Base-by-base conservation (phyloP, 1,284 basidiomycete genomes). In the Sphagnurus paluster region DNA sequence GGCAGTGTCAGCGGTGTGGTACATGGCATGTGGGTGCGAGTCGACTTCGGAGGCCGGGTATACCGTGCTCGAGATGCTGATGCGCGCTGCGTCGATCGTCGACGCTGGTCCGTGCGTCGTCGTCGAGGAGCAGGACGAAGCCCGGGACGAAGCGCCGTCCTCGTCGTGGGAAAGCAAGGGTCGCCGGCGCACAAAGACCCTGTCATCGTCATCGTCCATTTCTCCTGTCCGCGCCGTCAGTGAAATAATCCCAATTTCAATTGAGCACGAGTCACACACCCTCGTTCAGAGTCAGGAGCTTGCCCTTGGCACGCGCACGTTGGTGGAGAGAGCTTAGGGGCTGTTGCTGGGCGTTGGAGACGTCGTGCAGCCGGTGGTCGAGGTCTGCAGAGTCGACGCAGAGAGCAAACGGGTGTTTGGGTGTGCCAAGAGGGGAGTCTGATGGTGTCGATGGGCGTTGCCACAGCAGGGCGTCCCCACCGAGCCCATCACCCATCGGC, bases 11-110 rank as follows among this genome's bases (percentile, higher is more conserved):
- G 29, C 46, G 28, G 59, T 62, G 56, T 55, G 58, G 56, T 60
- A 64, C 48, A 62, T 60, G 9, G 63, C 56, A 42, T 63, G 65
- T 30, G 64, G 53, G 52, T 65, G 60, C 5, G 68, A 65, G n/a
- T 63, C 57, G 13, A 57, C 55, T 20, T 64, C 62, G 38, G 64
- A 62, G 24, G 60, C 46, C 23, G 66, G 64, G 50, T 75, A 76
- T 49, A 75, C 65, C 13, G 74, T 71, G 51, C 68, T 72, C 10
- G 73, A 72, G 45, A 77, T 72, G 55, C 69, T 70, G 51, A 75
- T 71, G 44, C 71, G 66, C n/a, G n/a, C n/a, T 30, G 61, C 58
- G 44, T 74, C 61, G n/a, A 58, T 41, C 14, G 66, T 63, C n/a
- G 67, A 68, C 3, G 71, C 57, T 13, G 70, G 65, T 10, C 62